Evolutionary conservation across 2,329 filamentous ascomycete genomes (phyloP), one percentile per base, ranked within the genome.

Genomic region (Peltaster fructicola): DNA sequence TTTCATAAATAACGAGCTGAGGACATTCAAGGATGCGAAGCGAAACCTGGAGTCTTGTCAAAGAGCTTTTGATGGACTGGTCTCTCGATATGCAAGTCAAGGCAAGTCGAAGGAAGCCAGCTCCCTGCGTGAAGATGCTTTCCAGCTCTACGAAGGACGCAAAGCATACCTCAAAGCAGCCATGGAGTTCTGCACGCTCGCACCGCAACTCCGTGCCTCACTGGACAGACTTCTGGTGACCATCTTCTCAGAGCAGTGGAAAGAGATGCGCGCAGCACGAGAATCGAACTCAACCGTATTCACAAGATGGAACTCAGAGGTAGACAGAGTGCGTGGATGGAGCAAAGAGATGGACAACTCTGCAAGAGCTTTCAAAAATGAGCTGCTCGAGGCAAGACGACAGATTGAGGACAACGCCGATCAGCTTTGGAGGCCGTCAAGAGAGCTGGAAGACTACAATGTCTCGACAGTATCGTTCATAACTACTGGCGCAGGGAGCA

Each of bases 21-120:
- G 74, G 30, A 67, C 68, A 26, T 90, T 98, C 57, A 92, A 85
- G 52, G 84, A 95, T 43, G 68, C 70, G 6, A 70, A 81, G 27
- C 69, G 75, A 38, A 59, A 61, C 8, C 60, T 95, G 28, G 85
- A 93, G 31, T 59, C 68, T 22, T 63, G 79, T 0, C 88, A 98
- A 51, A 80, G 81, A 51, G 65, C 68, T 3, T 92, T 84, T 43
- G 88, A 98, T 48, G 65, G 67, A 27, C 70, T 78, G 3, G 65
- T 93, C 30, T 68, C 78, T 12, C 71, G 84, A 30, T 95, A 91
- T 45, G 66, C 82, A 4, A 61, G 67, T 3, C 82, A 93, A 51
- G 77, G 73, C 36, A 95, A 93, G 58, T 74, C 80, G 5, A 98
- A 95, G 53, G 88, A 98, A 51, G 69, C 85, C 0, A 93, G 82